Evolutionary conservation across 768 basidiomycete genomes (phyloP).

Genomic region (Lactarius akahatsu): DNA sequence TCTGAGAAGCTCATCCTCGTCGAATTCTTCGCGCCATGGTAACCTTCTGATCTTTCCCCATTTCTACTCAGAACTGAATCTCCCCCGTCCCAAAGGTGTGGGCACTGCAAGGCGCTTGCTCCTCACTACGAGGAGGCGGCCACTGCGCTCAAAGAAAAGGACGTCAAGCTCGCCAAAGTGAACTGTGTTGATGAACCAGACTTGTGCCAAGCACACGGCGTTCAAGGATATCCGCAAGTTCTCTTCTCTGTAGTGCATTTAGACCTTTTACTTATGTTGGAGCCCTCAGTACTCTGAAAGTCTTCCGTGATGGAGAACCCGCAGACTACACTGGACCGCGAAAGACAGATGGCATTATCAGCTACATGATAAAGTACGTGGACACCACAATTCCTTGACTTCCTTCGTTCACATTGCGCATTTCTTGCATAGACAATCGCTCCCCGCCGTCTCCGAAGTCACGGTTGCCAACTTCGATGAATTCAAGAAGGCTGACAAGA

Average conservation of each 20-base stretch:
- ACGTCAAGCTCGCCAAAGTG: slow-evolving; percentile 92
- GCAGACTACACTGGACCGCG: slow-evolving; percentile 85
- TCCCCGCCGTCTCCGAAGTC: slow-evolving; percentile 88
- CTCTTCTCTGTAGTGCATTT: background rate
- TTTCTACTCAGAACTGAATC: background rate
- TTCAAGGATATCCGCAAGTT: slow-evolving; percentile 92
- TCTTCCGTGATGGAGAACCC: slow-evolving; percentile 82
- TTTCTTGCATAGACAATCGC: slow-evolving; percentile 66
- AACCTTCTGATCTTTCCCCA: slow-evolving; percentile 5
- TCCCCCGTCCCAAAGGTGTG: slow-evolving; percentile 58
- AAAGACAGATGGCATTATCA: slow-evolving; percentile 93
- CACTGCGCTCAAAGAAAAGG: slow-evolving; percentile 84
- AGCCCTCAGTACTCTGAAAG: slow-evolving; percentile 70
- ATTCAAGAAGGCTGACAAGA: slow-evolving; percentile 85
- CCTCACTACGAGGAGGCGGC: slow-evolving; percentile 95
- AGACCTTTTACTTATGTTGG: background rate
- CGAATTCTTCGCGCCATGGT: slow-evolving; percentile 96
- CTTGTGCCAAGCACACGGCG: slow-evolving; percentile 82
- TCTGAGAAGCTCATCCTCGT: slow-evolving; percentile 77
- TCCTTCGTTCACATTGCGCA: slow-evolving; percentile 18
- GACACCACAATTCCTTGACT: background rate
- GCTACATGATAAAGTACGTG: slow-evolving; percentile 90
- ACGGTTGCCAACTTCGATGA: slow-evolving; percentile 74
- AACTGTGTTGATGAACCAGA: slow-evolving; percentile 95
- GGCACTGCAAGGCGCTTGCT: slow-evolving; percentile 93